Base-by-base conservation (phyloP, 208 protist genomes). In the Trypanosoma scelopori region DNA sequence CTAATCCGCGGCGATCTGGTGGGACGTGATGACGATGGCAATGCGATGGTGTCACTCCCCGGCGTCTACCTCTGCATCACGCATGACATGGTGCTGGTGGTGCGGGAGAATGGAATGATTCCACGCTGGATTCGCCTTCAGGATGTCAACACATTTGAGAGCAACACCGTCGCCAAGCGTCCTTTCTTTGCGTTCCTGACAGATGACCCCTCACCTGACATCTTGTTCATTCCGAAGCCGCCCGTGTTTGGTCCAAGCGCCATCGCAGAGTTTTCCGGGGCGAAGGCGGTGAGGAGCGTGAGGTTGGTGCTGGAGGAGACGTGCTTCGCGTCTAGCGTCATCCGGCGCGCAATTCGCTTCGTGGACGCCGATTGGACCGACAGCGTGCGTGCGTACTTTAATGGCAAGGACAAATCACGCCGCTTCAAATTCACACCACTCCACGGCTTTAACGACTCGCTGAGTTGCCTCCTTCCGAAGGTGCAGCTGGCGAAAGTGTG, bases 61-160 rank as follows among this genome's bases (percentile, higher is more conserved):
- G 49, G 50, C n/a, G 65, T 72, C 30, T 86, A 83, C 55, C 66
- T 89, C 25, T 89, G 79, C 65, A 82, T 89, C 64, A 89, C 83
- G 7, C 80, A 86, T 66, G 83, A 89, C 62, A 89, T 71, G 45
- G 69, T 89, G 0, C 50, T 89, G 28, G 67, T 89, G 22, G 37
- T 86, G 61, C 79, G 78, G 28, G 65, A 85, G 60, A 84, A 73
- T 27, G 83, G 79, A 39, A 76, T 60, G 55, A 85, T 89, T 48
- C 83, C 79, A 20, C 75, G 71, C 15, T 89, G 83, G 83, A 76
- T 86, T 22, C 76, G 59, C 22, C 56, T 89, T 22, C 50, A 83
- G 3, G 62, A 89, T 47, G 77, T 86, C 53, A 69, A 70, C 1
- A 71, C 71, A 46, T 86, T 89, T 52, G 46, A 81, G 46, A 84